Conservation (phyloP, 345 rosid genomes). For the Ceriops zippeliana region DNA sequence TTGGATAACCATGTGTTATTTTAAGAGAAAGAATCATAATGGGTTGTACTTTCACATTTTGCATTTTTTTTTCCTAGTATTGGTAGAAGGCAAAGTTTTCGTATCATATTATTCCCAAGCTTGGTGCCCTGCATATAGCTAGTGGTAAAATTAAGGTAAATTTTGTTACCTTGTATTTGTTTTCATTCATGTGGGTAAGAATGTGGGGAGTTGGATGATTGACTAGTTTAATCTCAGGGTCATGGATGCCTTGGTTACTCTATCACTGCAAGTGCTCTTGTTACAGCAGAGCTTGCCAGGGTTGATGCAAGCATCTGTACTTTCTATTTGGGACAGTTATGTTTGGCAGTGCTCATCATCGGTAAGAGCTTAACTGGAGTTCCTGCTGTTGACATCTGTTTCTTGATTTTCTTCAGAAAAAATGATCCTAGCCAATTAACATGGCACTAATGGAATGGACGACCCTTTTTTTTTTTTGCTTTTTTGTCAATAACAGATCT, state of each 20-base stretch:
- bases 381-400: background rate
- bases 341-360: conserved; percentile 93
- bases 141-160: conserved; percentile 91
- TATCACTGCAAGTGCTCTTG: conserved; percentile 62
- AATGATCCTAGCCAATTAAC: background rate
- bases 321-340: conserved; percentile 82
- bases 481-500: conserved; percentile 51
- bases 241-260: conserved; percentile 93
- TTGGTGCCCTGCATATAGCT: conserved; percentile 54
- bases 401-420: background rate
- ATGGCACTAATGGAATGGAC: conserved; percentile 4
- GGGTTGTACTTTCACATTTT: background rate
- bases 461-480: conserved; percentile 12
- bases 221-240: conserved; percentile 48
- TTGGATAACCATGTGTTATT: too few species aligned
- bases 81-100: conserved; percentile 99
- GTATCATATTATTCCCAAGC: conserved; percentile 74
- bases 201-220: conserved; percentile 15
- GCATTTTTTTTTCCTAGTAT: conserved; percentile 40
- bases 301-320: conserved; percentile 97
- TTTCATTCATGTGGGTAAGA: conserved; percentile 2
- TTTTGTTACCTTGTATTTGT: background rate
- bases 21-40: too few species aligned
- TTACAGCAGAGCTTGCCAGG: conserved; percentile 76
- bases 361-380: conserved; percentile 44